Evolutionary conservation across 2,329 filamentous ascomycete species (phyloP).

Genomic region (Xylaria sp.): DNA sequence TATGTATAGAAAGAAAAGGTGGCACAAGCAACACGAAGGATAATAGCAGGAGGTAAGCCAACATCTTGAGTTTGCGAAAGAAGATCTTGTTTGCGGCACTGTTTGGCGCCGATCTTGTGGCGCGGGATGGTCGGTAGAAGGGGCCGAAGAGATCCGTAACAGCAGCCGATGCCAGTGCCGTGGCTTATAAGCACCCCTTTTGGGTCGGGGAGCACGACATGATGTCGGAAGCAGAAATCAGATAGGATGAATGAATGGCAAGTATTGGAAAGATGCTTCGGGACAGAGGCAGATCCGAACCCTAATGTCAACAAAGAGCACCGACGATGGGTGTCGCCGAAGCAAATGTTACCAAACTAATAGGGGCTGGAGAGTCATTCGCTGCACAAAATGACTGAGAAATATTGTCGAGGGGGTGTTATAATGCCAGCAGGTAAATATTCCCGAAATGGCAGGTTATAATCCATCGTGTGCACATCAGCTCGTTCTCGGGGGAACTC

Average conservation of each 20-base stretch:
- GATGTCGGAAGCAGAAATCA: background rate
- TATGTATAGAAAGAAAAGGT: no score
- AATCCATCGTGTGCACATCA: background rate
- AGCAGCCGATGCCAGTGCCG: background rate
- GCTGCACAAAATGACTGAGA: background rate
- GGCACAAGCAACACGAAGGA: no score
- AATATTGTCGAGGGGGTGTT: background rate
- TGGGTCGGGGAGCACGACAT: background rate
- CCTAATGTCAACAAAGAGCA: background rate
- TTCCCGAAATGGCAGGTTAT: conserved; percentile 3
- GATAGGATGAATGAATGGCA: background rate
- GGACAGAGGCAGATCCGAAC: background rate
- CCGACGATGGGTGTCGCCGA: background rate
- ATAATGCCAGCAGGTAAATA: background rate
- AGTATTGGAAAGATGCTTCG: background rate
- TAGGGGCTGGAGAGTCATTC: background rate
- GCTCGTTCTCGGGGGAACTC: background rate
- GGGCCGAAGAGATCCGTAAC: background rate
- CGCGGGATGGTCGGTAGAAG: conserved; percentile 15
- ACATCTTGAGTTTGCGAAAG: background rate
- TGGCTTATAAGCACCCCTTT: background rate
- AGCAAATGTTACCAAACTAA: background rate
- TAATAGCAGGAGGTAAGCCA: no score
- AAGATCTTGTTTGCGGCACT: conserved; percentile 3
- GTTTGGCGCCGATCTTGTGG: conserved; percentile 20